phyloP scores from a whole-genome alignment of 768 basidiomycete genomes.

The Suillus clintonianus region DNA sequence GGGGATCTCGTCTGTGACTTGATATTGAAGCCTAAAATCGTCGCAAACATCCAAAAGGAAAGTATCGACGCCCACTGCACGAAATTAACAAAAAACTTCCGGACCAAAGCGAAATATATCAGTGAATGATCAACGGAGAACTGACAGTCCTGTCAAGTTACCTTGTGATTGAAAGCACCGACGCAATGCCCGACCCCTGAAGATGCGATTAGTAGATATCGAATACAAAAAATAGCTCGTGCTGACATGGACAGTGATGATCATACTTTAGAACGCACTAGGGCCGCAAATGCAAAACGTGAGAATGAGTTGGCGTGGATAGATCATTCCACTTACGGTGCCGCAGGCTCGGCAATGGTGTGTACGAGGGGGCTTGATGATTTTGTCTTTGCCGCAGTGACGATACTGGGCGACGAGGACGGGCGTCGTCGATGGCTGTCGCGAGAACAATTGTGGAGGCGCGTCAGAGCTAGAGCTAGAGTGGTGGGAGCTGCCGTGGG shows the following conservation, averaged over 20 bases:
- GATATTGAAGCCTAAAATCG: constrained; percentile 57
- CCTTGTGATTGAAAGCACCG: constrained; percentile 90
- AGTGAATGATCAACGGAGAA: not conserved
- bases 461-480: constrained; percentile 6
- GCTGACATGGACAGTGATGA: constrained; percentile 87
- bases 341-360: constrained; percentile 86
- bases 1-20: constrained; percentile 23
- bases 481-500: constrained; percentile 13
- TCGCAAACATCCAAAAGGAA: constrained; percentile 62
- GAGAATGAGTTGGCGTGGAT: not conserved
- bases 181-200: constrained; percentile 93
- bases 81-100: constrained; percentile 88
- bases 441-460: constrained; percentile 19
- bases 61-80: constrained; percentile 61
- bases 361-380: constrained; percentile 72
- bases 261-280: constrained; percentile 85
- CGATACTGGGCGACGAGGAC: constrained; percentile 63
- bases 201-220: not conserved
- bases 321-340: constrained; percentile 51
- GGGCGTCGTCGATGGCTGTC: constrained; percentile 42
- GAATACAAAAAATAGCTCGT: not conserved
- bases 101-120: not conserved
- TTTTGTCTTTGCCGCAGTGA: constrained; percentile 63
- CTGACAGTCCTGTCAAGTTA: constrained; percentile 26
- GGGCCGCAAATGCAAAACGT: not conserved